phyloP scores from a whole-genome alignment of 2,329 filamentous ascomycete genomes.

The Pezicula carpinea region DNA sequence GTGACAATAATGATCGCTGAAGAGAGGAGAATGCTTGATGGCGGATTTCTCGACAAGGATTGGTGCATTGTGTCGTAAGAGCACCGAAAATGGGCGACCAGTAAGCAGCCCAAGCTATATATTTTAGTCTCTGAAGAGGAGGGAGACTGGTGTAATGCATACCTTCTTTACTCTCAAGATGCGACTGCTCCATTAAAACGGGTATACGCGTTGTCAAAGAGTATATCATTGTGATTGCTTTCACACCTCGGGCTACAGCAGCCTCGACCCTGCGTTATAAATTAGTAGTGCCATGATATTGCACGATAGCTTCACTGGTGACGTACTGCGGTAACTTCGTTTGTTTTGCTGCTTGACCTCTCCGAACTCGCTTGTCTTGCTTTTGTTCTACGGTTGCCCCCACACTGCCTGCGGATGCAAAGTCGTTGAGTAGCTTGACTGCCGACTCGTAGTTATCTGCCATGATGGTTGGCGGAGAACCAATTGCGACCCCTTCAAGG shows the following conservation, averaged over 20 bases:
- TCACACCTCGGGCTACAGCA: slow-evolving; percentile 70
- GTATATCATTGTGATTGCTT: slow-evolving; percentile 77
- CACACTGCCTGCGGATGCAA: slow-evolving; percentile 76
- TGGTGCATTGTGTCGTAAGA: slow-evolving; percentile 84
- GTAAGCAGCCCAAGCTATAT: slow-evolving; percentile 89
- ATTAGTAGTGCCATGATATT: slow-evolving; percentile 1
- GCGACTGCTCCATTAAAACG: slow-evolving; percentile 84
- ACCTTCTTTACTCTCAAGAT: slow-evolving; percentile 83
- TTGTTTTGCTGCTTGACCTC: slow-evolving; percentile 41
- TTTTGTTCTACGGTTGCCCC: slow-evolving; percentile 67
- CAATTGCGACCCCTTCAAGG: slow-evolving; percentile 71
- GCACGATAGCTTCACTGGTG: neutral
- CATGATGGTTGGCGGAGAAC: slow-evolving; percentile 73
- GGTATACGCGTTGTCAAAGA: slow-evolving; percentile 78
- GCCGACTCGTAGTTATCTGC: slow-evolving; percentile 94
- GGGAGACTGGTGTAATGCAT: slow-evolving; percentile 19
- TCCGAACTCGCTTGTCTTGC: slow-evolving; percentile 47
- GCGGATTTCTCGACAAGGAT: slow-evolving; percentile 88
- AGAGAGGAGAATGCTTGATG: slow-evolving; percentile 83
- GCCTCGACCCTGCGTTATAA: slow-evolving; percentile 55
- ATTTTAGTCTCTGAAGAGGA: slow-evolving; percentile 18
- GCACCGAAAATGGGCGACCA: slow-evolving; percentile 94
- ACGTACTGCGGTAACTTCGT: slow-evolving; percentile 49
- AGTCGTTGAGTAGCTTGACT: slow-evolving; percentile 79
- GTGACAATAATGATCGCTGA: slow-evolving; percentile 80